Evolutionary conservation across 345 rosid species (phyloP).

Genomic region (Acer negundo): DNA sequence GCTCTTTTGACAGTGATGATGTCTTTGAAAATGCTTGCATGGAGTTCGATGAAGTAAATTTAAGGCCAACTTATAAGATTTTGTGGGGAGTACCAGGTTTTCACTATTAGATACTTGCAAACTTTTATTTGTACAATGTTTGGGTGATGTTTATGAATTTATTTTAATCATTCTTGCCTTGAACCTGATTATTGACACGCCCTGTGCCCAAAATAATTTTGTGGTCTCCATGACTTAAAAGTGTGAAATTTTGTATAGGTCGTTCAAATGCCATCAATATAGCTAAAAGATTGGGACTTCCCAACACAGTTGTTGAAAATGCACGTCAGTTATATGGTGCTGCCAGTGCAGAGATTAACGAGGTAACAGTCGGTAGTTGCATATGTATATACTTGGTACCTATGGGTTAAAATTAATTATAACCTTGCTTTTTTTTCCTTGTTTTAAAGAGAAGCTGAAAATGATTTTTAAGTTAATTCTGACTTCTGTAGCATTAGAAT

Average conservation of each 20-base stretch:
- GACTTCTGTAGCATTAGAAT: neutral
- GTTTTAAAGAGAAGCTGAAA: neutral
- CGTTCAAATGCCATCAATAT: slow-evolving; percentile 91
- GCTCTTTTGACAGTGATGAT: slow-evolving; percentile 52
- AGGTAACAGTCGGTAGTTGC: slow-evolving; percentile 36
- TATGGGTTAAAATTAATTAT: neutral
- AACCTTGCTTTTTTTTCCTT: neutral
- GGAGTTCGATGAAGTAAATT: slow-evolving; percentile 92
- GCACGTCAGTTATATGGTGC: slow-evolving; percentile 73
- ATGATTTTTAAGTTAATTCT: neutral
- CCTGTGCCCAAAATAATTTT: neutral
- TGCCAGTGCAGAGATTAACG: slow-evolving; percentile 87
- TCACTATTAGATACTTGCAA: slow-evolving; percentile 12
- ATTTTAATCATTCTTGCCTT: neutral
- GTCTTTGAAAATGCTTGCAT: slow-evolving; percentile 92
- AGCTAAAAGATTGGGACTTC: slow-evolving; percentile 83
- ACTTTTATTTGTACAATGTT: neutral
- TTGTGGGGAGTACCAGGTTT: slow-evolving; percentile 99
- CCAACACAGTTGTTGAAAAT: slow-evolving; percentile 43
- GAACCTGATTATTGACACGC: neutral
- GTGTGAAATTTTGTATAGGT: slow-evolving; percentile 44
- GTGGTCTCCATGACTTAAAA: neutral
- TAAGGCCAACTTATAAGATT: slow-evolving; percentile 88
- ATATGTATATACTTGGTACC: neutral
- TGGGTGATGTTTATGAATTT: slow-evolving; percentile 7